Evolutionary conservation across 768 basidiomycete genomes (phyloP).

Genomic region (Postia placenta): DNA sequence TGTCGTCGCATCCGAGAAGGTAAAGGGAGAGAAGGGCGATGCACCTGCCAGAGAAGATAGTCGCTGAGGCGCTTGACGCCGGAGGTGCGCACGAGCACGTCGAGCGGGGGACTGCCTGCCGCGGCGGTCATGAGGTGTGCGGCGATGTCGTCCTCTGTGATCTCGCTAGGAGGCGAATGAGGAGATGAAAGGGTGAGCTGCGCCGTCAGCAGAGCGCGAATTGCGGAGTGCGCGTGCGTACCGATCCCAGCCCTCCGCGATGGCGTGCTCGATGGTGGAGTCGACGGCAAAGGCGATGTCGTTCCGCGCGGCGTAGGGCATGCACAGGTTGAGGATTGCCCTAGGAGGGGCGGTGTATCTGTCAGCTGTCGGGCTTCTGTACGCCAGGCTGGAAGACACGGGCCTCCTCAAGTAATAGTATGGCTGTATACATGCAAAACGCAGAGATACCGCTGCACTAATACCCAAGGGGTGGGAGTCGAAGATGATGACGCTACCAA

Average conservation of each 20-base stretch:
- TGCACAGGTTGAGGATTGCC: constrained; percentile 85
- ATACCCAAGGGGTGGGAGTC: too few species aligned
- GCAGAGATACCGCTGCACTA: too few species aligned
- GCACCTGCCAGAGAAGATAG: constrained; percentile 93
- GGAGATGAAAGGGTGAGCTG: background rate
- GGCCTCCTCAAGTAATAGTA: background rate
- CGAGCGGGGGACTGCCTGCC: constrained; percentile 71
- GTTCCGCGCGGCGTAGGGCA: constrained; percentile 88
- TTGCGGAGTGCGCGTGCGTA: constrained; percentile 8
- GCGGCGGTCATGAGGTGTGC: constrained; percentile 58
- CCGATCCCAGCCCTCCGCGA: constrained; percentile 27
- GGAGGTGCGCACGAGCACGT: constrained; percentile 87
- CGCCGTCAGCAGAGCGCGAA: too few species aligned
- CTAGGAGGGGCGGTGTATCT: constrained; percentile 31
- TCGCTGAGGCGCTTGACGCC: constrained; percentile 87
- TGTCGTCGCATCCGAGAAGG: background rate
- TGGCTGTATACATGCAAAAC: too few species aligned
- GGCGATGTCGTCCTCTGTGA: constrained; percentile 67
- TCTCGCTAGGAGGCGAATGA: constrained; percentile 25
- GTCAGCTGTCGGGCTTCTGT: constrained; percentile 1
- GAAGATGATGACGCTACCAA: too few species aligned
- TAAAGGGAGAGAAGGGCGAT: constrained; percentile 20
- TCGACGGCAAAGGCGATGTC: constrained; percentile 84
- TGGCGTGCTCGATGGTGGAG: constrained; percentile 36
- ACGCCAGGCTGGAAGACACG: too few species aligned